Percentiles rank a stretch among this genome's conserved stretches.
Evolutionary conservation across 345 rosid genomes (phyloP).

Genomic region (Carallia brachiata): DNA sequence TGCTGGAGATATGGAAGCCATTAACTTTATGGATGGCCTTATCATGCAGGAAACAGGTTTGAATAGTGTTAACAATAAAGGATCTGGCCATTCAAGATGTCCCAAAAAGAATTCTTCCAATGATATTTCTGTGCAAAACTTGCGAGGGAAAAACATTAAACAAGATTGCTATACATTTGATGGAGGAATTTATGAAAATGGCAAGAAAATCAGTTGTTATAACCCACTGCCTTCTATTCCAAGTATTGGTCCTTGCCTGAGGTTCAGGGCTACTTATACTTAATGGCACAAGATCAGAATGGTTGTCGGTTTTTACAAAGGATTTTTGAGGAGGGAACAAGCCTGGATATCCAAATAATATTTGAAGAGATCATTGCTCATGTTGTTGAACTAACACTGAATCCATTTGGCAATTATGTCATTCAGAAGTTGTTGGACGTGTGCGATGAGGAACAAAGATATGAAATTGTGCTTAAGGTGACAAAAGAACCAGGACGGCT

Average conservation of each 20-base stretch:
- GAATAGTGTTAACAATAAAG: slow-evolving; percentile 17
- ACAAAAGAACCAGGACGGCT: slow-evolving; percentile 30
- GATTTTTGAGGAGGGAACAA: slow-evolving; percentile 33
- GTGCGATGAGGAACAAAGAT: slow-evolving; percentile 28
- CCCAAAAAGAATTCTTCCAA: slow-evolving; percentile 27
- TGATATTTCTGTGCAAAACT: slow-evolving; percentile 23
- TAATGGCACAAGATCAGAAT: slow-evolving; percentile 32
- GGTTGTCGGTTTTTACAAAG: slow-evolving; percentile 35
- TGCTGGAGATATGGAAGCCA: slow-evolving; percentile 18
- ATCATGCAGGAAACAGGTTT: slow-evolving; percentile 37
- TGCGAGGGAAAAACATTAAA: slow-evolving; percentile 23
- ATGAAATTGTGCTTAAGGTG: slow-evolving; percentile 21
- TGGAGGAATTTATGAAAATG: slow-evolving; percentile 23
- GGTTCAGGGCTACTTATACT: slow-evolving; percentile 23
- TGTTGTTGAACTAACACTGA: slow-evolving; percentile 24
- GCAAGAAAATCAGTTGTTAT: slow-evolving; percentile 11
- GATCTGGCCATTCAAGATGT: slow-evolving; percentile 14
- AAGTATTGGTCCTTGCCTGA: slow-evolving; percentile 29
- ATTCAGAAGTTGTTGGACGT: slow-evolving; percentile 38
- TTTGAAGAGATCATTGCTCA: slow-evolving; percentile 28
- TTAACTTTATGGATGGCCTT: slow-evolving; percentile 36
- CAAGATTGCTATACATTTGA: slow-evolving; percentile 14
- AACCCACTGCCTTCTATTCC: slow-evolving; percentile 20
- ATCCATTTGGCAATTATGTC: slow-evolving; percentile 35
- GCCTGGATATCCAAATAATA: slow-evolving; percentile 19